A percentile compares a stretch with the other conserved stretches of the same genome.
Evolutionary conservation across 441 rosid genomes (phyloP).

Genomic region (Omphalea diandra): DNA sequence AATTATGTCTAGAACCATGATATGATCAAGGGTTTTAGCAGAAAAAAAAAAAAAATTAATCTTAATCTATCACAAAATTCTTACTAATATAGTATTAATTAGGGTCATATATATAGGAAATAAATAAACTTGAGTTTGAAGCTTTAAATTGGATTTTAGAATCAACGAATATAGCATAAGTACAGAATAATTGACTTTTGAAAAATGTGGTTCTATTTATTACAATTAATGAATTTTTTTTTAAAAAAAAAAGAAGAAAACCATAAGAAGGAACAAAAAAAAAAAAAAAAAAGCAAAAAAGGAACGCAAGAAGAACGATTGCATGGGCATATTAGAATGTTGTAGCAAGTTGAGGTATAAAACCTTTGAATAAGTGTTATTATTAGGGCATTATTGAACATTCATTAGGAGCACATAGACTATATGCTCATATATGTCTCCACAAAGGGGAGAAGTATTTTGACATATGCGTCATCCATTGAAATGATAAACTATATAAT

Average conservation of each 20-base stretch:
- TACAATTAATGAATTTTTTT: background rate
- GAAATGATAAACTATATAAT: background rate
- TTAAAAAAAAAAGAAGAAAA: no score
- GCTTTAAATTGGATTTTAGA: background rate
- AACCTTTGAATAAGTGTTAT: constrained; percentile 23
- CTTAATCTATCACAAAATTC: no score
- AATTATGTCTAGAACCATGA: no score
- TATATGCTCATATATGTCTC: constrained; percentile 27
- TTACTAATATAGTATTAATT: no score
- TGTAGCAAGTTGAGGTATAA: constrained; percentile 31
- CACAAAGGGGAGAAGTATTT: constrained; percentile 23
- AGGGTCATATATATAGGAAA: background rate
- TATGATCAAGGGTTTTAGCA: no score
- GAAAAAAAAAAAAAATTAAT: no score
- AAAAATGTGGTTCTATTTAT: background rate
- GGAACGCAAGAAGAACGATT: no score
- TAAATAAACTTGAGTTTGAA: background rate
- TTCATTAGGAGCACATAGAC: background rate
- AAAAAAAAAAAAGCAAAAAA: no score
- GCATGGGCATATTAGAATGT: constrained; percentile 30
- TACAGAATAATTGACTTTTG: background rate
- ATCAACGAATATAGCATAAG: background rate
- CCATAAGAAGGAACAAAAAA: background rate
- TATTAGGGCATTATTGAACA: constrained; percentile 30
- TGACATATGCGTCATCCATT: background rate